These are phyloP conservation scores for Microcyclosporella mali DNA, from an alignment of 2,329 filamentous ascomycete genomes.

Conservation along the genomic window DNA sequence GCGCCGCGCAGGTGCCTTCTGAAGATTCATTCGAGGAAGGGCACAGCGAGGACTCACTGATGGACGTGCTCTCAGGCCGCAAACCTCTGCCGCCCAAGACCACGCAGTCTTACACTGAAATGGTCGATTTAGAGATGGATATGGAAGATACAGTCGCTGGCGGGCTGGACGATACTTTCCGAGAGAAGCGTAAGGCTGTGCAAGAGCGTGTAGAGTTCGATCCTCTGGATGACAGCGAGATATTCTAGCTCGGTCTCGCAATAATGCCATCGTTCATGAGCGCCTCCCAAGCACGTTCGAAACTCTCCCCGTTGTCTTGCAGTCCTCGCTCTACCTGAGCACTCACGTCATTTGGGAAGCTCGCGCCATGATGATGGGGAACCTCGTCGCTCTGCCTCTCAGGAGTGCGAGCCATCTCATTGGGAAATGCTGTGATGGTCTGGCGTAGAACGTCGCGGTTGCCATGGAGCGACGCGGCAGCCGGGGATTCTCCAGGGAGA, in stretches of 20 bases:
- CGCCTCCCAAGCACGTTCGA: no score
- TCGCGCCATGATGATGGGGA: no score
- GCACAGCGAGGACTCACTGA: constrained; percentile 43
- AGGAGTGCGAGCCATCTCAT: no score
- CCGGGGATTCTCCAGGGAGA: no score
- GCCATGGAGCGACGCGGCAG: no score
- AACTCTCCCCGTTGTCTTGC: no score
- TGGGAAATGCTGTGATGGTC: no score
- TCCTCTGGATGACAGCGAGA: constrained; percentile 32
- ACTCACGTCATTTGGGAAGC: no score
- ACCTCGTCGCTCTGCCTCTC: no score
- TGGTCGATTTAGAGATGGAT: constrained; percentile 28
- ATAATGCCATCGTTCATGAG: no score
- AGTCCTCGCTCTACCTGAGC: no score
- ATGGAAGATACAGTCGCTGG: constrained; percentile 19
- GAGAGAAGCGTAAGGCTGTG: constrained; percentile 27
- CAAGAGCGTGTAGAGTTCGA: constrained; percentile 15
- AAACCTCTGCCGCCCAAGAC: constrained; percentile 35
- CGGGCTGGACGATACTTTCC: constrained; percentile 42
- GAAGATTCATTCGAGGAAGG: constrained; percentile 25
- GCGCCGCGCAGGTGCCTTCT: constrained; percentile 6
- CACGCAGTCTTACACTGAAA: constrained; percentile 27
- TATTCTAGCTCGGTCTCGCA: constrained; percentile 25
- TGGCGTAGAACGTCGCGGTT: no score
- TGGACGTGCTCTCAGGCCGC: constrained; percentile 43